A percentile compares a stretch with the other conserved stretches of the same genome.
Evolutionary conservation across 2,329 filamentous ascomycete species (phyloP).

Genomic region (Exophiala sideris): DNA sequence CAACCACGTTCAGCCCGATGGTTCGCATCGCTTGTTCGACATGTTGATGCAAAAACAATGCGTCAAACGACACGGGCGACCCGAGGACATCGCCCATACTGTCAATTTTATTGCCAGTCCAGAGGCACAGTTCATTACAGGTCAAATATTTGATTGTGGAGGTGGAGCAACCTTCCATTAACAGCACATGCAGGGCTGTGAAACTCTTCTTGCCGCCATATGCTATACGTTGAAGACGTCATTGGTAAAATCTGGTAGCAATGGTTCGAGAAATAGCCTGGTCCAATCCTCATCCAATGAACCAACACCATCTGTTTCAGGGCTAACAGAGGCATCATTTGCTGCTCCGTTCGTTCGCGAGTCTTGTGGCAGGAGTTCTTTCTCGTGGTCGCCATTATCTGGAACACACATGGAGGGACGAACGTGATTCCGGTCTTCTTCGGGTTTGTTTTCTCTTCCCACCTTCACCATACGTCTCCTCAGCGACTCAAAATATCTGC

Average conservation of each 20-base stretch:
- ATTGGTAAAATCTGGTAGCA: not conserved
- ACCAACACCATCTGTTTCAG: not conserved
- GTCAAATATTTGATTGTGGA: constrained; percentile 6
- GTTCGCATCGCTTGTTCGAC: constrained; percentile 3
- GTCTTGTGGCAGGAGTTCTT: too few species aligned
- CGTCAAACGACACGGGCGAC: constrained; percentile 2
- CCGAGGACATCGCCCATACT: constrained; percentile 1
- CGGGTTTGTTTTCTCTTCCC: not conserved
- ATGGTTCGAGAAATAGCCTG: not conserved
- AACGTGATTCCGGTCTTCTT: not conserved
- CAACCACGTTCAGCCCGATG: not conserved
- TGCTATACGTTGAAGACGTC: not conserved
- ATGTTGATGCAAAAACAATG: constrained; percentile 1
- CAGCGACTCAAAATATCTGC: not conserved
- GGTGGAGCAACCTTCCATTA: constrained; percentile 4
- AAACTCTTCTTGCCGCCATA: not conserved
- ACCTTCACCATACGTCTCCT: not conserved
- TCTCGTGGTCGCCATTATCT: too few species aligned
- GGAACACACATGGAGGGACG: too few species aligned
- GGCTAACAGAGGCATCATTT: not conserved
- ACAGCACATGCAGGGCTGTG: not conserved
- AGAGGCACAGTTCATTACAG: constrained; percentile 4
- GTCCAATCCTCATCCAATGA: not conserved
- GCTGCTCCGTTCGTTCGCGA: too few species aligned
- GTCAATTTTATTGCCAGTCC: constrained; percentile 6